Evolutionary conservation across 225 moss, liverwort and hornwort species (phyloP), one percentile per base, ranked within the genome.

Genomic region (Marchantia polymorpha): DNA sequence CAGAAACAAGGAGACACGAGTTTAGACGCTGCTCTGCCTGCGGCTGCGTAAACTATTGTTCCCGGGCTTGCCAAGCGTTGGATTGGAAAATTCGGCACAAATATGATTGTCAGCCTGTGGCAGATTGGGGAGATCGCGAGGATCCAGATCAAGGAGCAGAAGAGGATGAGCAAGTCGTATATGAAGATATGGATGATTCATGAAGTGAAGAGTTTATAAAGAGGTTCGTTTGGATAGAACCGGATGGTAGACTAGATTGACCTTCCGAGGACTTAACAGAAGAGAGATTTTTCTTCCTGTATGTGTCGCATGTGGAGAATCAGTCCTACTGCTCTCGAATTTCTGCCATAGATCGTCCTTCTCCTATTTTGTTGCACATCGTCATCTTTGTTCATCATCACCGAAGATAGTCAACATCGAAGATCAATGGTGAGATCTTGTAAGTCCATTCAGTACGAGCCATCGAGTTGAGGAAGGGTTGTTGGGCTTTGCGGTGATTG

Each of bases 11-110:
- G 30, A 77, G 80, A 16, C 87, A 87, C 59, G 87, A 87, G 72
- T 87, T 87, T 48, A 80, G 87, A 72, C 84, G 87, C 52, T 87
- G 87, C 67, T 87, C 87, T 74, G 82, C 84, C 78, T 87, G 87
- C 78, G 87, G 87, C 3, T 74, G 74, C 78, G 87, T 87, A 26
- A 87, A 87, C 56, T 87, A 87, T 65, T 87, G 87, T 53, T 87
- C 87, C 3, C 82, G 87, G 25, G 87, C 87, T 48, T 87, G 87
- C 77, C 87, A 87, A 76, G 84, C 87, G 7, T 58, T 87, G 74
- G 87, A 87, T 64, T 87, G 87, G 87, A 87, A 87, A 73, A 82
- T 80, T n/a, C 84, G 82, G 29, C 87, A 87, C 82, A 87, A 87
- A 55, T 84, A 75, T 31, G 82, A 82, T 29, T 87, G 87, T 49